These are phyloP conservation scores for Herpetomonas samuelpessoai DNA, from an alignment of 208 protist species.

Conservation along the genomic window DNA sequence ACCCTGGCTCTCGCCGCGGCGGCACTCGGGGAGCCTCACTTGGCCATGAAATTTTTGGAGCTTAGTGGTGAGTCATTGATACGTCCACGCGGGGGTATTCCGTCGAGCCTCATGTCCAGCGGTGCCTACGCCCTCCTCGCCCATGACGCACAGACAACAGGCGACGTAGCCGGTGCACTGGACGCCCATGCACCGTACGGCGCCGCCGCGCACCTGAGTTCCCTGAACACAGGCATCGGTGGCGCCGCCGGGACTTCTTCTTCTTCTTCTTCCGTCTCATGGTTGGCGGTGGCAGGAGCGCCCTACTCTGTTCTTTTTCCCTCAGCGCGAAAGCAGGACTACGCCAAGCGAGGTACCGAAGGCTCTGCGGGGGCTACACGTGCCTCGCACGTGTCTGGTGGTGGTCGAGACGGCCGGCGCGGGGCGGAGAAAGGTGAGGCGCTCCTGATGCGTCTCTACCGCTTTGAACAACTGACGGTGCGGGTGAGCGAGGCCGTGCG, in stretches of 20 bases:
- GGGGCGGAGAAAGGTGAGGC: not conserved
- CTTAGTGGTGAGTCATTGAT: slow-evolving; percentile 61
- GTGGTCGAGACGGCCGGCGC: not conserved
- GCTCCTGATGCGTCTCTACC: not conserved
- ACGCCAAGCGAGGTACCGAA: not conserved
- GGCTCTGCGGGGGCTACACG: slow-evolving; percentile 4
- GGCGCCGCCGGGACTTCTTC: not conserved
- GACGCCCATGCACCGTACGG: not conserved
- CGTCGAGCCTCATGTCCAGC: slow-evolving; percentile 5
- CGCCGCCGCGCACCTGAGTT: no score
- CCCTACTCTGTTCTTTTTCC: slow-evolving; percentile 60
- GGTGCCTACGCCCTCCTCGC: slow-evolving; percentile 1
- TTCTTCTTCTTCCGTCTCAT: not conserved
- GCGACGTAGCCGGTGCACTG: not conserved
- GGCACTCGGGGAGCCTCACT: slow-evolving; percentile 30
- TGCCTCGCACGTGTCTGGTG: not conserved
- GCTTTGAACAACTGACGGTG: not conserved
- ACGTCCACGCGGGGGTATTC: slow-evolving; percentile 34
- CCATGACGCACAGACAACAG: no score
- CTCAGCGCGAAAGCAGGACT: slow-evolving; percentile 10
- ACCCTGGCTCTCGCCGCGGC: slow-evolving; percentile 45
- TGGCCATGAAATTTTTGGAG: slow-evolving; percentile 53
- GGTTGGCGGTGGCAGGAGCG: slow-evolving; percentile 1
- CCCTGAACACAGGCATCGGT: no score
- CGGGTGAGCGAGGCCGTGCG: not conserved